Evolutionary conservation across 257 asterid genomes (phyloP).

Genomic region (Thymus quinquecostatus): DNA sequence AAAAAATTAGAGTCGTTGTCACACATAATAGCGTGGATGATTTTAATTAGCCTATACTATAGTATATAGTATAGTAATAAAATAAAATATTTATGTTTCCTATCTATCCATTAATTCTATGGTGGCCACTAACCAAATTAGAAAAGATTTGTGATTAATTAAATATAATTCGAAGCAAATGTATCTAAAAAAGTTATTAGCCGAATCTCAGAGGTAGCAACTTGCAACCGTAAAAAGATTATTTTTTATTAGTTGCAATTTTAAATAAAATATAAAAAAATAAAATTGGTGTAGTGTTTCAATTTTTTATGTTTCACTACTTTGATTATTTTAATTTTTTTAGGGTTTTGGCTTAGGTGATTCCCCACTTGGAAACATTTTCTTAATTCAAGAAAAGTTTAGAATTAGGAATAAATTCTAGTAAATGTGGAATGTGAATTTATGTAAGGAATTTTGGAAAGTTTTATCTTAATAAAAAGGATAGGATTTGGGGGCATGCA

Average conservation of each 20-base stretch:
- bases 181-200: slow-evolving; percentile 31
- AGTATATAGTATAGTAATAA: not conserved
- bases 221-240: slow-evolving; percentile 55
- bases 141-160: slow-evolving; percentile 4
- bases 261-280: not conserved
- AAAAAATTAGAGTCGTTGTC: slow-evolving; percentile 33
- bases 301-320: slow-evolving; percentile 32
- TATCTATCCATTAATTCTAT: slow-evolving; percentile 12
- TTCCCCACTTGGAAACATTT: slow-evolving; percentile 43
- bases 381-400: slow-evolving; percentile 30
- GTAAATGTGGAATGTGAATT: slow-evolving; percentile 22
- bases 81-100: slow-evolving; percentile 2
- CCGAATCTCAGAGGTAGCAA: slow-evolving; percentile 60
- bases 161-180: slow-evolving; percentile 19
- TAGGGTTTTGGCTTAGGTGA: slow-evolving; percentile 40
- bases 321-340: slow-evolving; percentile 22
- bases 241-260: not conserved
- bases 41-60: slow-evolving; percentile 20
- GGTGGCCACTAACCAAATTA: slow-evolving; percentile 41
- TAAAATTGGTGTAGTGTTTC: slow-evolving; percentile 12
- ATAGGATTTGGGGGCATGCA: no score
- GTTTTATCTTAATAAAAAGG: no score
- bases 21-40: slow-evolving; percentile 32
- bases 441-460: no score
- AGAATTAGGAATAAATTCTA: slow-evolving; percentile 39